Evolutionary conservation across 768 basidiomycete species (phyloP), one percentile per base, ranked within the genome.

Genomic region (Russula ochroleuca): DNA sequence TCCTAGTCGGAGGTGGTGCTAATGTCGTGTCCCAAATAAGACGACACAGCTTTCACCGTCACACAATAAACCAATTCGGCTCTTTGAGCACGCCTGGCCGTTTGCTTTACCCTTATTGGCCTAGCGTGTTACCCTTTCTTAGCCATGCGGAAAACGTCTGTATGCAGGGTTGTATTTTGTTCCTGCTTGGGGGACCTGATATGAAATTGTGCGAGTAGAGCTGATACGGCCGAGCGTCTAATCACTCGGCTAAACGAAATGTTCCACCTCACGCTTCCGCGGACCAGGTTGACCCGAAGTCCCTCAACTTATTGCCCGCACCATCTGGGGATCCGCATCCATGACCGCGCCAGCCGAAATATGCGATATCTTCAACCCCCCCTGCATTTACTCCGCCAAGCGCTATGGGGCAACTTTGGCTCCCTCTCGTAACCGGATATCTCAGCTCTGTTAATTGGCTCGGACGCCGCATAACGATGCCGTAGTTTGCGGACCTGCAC

Each of bases 381-480:
- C 33, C 14, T 31, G 14, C 33, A 8, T 6, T 23, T 31, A 28
- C 37, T 49, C 57, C 47, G 19, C 10, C 9, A 41, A 28, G 19
- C n/a, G 37, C 9, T n/a, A 50, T 25, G 53, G 38, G 28, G 17
- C 38, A 48, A 40, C 37, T 11, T 15, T 31, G 23, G 59, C 40
- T 28, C 11, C 25, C 28, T 33, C 19, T 47, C 54, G n/a, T 50
- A 33, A 63, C 23, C 40, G 49, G 25, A 17, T 21, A 40, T 21
- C 33, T 40, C 51, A 64, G n/a, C 37, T 54, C 52, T 35, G 45
- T 8, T 40, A 37, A 40, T 53, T 54, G 15, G 45, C 25, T 48
- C 38, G 47, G 48, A 35, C 31, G 38, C 58, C 41, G 53, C 58
- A 21, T 45, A 53, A 60, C 58, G 38, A 64, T 64, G 58, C 58